phyloP scores from a whole-genome alignment of 208 protist species.

The Trichomonas vaginalis region DNA sequence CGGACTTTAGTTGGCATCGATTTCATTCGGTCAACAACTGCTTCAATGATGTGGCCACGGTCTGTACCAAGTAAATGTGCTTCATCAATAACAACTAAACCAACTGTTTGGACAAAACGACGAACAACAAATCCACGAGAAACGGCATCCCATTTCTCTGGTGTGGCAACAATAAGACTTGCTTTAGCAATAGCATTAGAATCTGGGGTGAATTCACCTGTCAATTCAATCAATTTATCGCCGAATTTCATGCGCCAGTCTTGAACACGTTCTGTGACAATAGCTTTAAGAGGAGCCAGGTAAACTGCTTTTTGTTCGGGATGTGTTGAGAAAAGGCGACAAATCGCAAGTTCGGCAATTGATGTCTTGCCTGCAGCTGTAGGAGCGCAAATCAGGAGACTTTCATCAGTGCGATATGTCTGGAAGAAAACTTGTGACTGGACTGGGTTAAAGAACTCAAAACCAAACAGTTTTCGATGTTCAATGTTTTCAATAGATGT shows the following conservation, averaged over 20 bases:
- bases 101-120: conserved; percentile 57
- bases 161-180: conserved; percentile 90
- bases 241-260: conserved; percentile 80
- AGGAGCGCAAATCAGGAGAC: conserved; percentile 87
- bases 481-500: background rate
- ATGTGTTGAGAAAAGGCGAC: conserved; percentile 66
- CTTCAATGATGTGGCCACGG: conserved; percentile 91
- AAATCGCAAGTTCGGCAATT: conserved; percentile 86
- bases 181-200: conserved; percentile 36
- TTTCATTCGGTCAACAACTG: conserved; percentile 88
- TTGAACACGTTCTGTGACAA: conserved; percentile 89
- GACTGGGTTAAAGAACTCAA: conserved; percentile 92
- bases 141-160: conserved; percentile 99
- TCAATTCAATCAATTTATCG: conserved; percentile 81
- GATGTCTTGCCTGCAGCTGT: conserved; percentile 92
- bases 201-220: conserved; percentile 53
- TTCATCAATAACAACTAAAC: conserved; percentile 90
- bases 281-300: conserved; percentile 95
- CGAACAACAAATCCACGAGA: conserved; percentile 78
- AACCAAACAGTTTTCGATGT: conserved; percentile 49
- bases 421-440: conserved; percentile 68
- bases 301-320: conserved; percentile 67
- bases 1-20: conserved; percentile 80
- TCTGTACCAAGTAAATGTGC: conserved; percentile 95
- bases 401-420: conserved; percentile 83